A percentile compares a stretch with the other conserved stretches of the same genome.
Conservation (phyloP, 768 basidiomycete species). For the Thelephora ganbajun region DNA sequence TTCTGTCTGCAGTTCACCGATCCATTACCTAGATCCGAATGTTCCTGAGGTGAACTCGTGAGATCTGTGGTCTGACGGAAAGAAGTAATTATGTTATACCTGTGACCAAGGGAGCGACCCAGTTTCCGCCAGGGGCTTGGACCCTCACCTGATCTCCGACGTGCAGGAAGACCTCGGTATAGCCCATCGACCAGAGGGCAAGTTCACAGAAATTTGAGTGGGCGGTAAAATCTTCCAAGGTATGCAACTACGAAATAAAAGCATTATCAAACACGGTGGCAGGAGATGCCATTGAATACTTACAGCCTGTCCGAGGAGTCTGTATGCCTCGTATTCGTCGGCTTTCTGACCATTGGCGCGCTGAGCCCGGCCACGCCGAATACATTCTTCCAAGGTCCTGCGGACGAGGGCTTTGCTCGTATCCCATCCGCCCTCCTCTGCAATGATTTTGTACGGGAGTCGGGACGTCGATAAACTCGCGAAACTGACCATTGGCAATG, state of each 20-base stretch:
- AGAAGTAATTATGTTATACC: slow-evolving; percentile 22
- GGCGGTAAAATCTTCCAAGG: slow-evolving; percentile 77
- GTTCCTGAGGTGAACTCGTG: slow-evolving; percentile 31
- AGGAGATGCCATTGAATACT: slow-evolving; percentile 8
- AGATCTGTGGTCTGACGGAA: background rate
- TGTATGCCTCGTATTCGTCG: slow-evolving; percentile 67
- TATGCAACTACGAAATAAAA: slow-evolving; percentile 41
- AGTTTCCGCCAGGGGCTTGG: slow-evolving; percentile 57
- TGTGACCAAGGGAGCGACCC: slow-evolving; percentile 74
- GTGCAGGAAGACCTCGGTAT: slow-evolving; percentile 69
- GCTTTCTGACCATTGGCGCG: slow-evolving; percentile 42
- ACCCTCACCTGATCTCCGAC: slow-evolving; percentile 72
- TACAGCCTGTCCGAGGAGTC: slow-evolving; percentile 63
- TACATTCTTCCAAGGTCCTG: slow-evolving; percentile 62
- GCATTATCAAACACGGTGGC: background rate
- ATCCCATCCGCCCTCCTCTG: slow-evolving; percentile 71
- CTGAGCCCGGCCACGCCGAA: slow-evolving; percentile 59
- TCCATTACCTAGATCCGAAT: slow-evolving; percentile 37
- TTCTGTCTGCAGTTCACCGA: background rate
- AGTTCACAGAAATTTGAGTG: slow-evolving; percentile 90
- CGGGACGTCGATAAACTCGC: background rate
- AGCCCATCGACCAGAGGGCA: slow-evolving; percentile 58
- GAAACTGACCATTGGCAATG: slow-evolving; percentile 57
- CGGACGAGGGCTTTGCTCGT: slow-evolving; percentile 73
- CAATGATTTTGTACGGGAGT: background rate